Percentiles rank a stretch among this genome's conserved stretches.
Conservation (phyloP, 1,284 basidiomycete species). For the Trichosporon coremiiforme region DNA sequence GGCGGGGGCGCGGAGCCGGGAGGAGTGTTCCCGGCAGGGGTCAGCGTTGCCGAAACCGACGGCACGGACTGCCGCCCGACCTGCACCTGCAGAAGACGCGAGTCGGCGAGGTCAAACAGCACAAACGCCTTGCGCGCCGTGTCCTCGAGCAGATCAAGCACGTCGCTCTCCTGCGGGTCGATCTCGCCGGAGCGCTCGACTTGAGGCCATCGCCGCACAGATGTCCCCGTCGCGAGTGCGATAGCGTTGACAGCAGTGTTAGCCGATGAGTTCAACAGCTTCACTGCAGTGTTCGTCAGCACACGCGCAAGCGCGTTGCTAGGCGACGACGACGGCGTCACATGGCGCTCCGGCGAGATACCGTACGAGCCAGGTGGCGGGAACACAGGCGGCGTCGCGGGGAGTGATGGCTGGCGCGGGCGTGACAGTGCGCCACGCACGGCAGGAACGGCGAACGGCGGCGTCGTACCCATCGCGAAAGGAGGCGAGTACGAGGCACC, state of each 20-base stretch:
- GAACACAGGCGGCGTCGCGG: constrained; percentile 44
- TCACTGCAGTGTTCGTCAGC: constrained; percentile 84
- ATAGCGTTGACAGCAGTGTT: constrained; percentile 49
- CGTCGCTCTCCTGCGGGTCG: constrained; percentile 77
- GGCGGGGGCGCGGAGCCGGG: constrained; percentile 33
- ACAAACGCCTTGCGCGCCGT: constrained; percentile 94
- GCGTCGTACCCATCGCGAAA: constrained; percentile 55
- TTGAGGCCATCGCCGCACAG: constrained; percentile 39
- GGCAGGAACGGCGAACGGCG: constrained; percentile 53
- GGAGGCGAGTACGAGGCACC: constrained; percentile 55
- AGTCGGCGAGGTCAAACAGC: constrained; percentile 87
- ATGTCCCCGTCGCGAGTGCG: constrained; percentile 46
- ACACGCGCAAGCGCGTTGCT: constrained; percentile 78
- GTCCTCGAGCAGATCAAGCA: constrained; percentile 77
- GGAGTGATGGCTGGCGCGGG: constrained; percentile 44
- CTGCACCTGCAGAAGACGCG: constrained; percentile 71
- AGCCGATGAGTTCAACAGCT: constrained; percentile 72
- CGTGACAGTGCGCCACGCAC: constrained; percentile 28
- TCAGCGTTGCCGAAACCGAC: constrained; percentile 22
- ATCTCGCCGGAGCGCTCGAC: constrained; percentile 44
- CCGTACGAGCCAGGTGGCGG: constrained; percentile 37
- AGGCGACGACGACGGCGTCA: constrained; percentile 41
- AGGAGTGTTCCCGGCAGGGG: constrained; percentile 5
- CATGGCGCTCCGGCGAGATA: constrained; percentile 28
- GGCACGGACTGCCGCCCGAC: constrained; percentile 17